phyloP scores from a whole-genome alignment of 441 rosid genomes.

The Pelargonium australe region DNA sequence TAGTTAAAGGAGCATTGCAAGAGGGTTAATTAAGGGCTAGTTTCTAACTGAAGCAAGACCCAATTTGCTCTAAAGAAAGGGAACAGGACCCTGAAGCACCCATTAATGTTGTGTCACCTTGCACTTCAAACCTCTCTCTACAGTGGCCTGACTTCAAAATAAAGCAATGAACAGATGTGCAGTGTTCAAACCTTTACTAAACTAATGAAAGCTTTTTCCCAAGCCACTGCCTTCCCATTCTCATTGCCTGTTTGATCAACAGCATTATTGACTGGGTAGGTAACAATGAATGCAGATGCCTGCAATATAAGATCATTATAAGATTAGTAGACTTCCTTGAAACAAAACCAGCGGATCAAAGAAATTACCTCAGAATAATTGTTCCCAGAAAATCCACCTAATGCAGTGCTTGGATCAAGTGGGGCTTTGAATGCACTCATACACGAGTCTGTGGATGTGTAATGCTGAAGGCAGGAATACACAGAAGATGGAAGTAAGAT shows the following conservation, averaged over 20 bases:
- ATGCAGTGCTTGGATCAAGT: constrained; percentile 65
- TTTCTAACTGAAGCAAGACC: background rate
- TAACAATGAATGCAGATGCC: constrained; percentile 70
- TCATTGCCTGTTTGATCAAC: constrained; percentile 42
- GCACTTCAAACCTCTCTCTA: constrained; percentile 6
- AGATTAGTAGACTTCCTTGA: constrained; percentile 18
- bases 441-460: constrained; percentile 56
- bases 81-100: background rate
- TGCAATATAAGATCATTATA: constrained; percentile 32
- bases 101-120: constrained; percentile 1
- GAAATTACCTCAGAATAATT: constrained; percentile 56
- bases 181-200: constrained; percentile 48
- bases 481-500: constrained; percentile 17
- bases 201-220: constrained; percentile 67
- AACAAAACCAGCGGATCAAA: constrained; percentile 24
- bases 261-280: constrained; percentile 68
- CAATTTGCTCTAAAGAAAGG: too few species aligned
- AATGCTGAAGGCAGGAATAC: constrained; percentile 46
- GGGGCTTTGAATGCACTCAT: constrained; percentile 72
- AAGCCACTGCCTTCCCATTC: constrained; percentile 61
- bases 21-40: background rate
- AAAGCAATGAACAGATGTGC: constrained; percentile 15
- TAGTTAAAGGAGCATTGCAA: constrained; percentile 1
- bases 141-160: background rate
- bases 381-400: constrained; percentile 65